Evolutionary conservation across 352 stramenopile species (phyloP).

Genomic region (Phytophthora aleatoria): DNA sequence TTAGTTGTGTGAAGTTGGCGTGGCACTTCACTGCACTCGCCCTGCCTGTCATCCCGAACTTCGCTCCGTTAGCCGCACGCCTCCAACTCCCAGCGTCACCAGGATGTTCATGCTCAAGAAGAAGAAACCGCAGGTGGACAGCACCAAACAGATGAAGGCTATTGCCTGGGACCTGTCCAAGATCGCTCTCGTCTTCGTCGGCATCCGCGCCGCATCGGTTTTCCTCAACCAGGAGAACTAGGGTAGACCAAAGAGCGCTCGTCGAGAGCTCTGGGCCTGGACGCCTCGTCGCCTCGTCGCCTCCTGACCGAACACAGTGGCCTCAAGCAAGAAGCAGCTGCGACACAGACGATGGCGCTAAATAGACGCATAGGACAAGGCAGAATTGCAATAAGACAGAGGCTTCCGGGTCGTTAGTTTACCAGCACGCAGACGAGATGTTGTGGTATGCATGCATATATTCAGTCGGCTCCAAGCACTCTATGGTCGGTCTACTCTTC

Average conservation of each 20-base stretch:
- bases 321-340: conserved; percentile 7
- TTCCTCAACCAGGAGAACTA: conserved; percentile 73
- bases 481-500: conserved; percentile 56
- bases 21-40: conserved; percentile 5
- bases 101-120: conserved; percentile 90
- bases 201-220: conserved; percentile 75
- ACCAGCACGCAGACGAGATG: background rate
- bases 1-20: conserved; percentile 2
- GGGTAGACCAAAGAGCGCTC: background rate
- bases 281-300: conserved; percentile 1
- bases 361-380: conserved; percentile 13
- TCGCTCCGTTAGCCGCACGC: background rate
- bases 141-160: conserved; percentile 76
- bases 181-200: conserved; percentile 73
- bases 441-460: conserved; percentile 38
- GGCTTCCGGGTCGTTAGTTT: conserved; percentile 3
- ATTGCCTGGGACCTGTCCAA: conserved; percentile 77
- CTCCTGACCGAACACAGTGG: conserved; percentile 1
- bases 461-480: conserved; percentile 32
- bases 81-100: background rate
- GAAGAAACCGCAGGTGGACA: conserved; percentile 87
- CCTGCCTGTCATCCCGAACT: conserved; percentile 26
- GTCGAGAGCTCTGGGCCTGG: too few species aligned
- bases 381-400: conserved; percentile 6
- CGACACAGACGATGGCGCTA: background rate